These are phyloP conservation scores for Lasiosphaeria miniovina DNA, from an alignment of 495 filamentous ascomycete genomes.

Conservation along the genomic window DNA sequence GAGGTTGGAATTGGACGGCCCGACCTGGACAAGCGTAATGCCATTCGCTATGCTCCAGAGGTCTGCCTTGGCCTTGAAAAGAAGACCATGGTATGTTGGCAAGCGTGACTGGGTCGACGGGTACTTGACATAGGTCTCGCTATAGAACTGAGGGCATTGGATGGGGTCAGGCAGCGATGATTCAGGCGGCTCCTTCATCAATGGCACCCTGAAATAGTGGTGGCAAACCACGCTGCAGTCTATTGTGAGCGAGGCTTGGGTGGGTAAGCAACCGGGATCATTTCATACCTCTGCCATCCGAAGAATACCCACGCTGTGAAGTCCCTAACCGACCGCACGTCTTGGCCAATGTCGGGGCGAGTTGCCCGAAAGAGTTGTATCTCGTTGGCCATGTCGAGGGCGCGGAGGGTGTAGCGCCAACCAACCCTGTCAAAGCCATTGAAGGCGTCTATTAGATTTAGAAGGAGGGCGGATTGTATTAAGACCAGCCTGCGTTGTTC, in stretches of 20 bases:
- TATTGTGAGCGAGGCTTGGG: not conserved
- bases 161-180: conserved; percentile 31
- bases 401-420: conserved; percentile 30
- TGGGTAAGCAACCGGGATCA: not conserved
- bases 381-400: conserved; percentile 34
- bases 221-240: conserved; percentile 21
- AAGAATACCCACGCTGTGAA: conserved; percentile 40
- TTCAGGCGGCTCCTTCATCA: conserved; percentile 25
- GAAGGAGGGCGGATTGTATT: conserved; percentile 33
- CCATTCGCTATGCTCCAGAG: conserved; percentile 35
- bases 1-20: not conserved
- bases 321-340: conserved; percentile 24
- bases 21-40: conserved; percentile 21
- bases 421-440: conserved; percentile 39
- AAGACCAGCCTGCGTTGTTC: conserved; percentile 28
- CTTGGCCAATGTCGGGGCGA: not conserved
- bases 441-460: conserved; percentile 28
- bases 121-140: conserved; percentile 39
- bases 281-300: conserved; percentile 36
- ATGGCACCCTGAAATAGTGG: conserved; percentile 29
- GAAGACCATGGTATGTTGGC: conserved; percentile 25
- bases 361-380: conserved; percentile 26
- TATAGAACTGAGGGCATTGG: conserved; percentile 32
- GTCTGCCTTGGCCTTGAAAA: conserved; percentile 34
- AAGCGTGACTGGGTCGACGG: conserved; percentile 24